Base-by-base conservation (phyloP, 441 rosid species). In the Erodium texanum region DNA sequence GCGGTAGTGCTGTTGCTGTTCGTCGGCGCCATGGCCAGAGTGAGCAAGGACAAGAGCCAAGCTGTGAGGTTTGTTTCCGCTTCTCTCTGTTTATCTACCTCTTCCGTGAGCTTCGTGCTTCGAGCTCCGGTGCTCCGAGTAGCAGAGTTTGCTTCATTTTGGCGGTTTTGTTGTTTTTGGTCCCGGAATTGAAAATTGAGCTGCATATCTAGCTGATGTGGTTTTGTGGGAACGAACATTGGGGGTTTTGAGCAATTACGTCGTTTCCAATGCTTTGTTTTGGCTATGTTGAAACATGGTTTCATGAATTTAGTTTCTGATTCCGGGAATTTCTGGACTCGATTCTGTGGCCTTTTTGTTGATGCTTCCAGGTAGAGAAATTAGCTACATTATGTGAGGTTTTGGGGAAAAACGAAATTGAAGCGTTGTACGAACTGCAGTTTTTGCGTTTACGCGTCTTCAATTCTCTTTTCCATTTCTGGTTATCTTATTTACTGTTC, bases 11-110 rank as follows among this genome's bases (percentile, higher is more conserved):
- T 78, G 22, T 1, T 81, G 41, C 48, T 82, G 64, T 24, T 82
- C 48, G 77, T 76, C 66, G 83, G 76, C 32, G 82, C 71, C 18
- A 7, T 74, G 24, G 80, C 78, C 18, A 66, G 79, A 65, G 74
- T 48, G 0, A 58, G 70, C 54, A 68, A 58, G 66, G 74, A 78
- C 68, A 75, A 76, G 43, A 68, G 68, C 79, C 65, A 81, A 27
- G 66, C 58, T 58, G 20, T 69, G 16, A 76, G 85, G 90, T 84
- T 18, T 34, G 23, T 24, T 56, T 36, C 18, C 45, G 27, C 16
- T 45, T 43, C n/a, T 19, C 48, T 67, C 69, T 7, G 36, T 8
- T 0, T 10, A 6, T 41, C 19, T 8, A 8, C 2, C 38, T 10
- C 29, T 43, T 66, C 9, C 41, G 18, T 2, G 48, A 41, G 48